These are phyloP conservation scores for Dactylellina cionopaga DNA, from an alignment of 2,329 filamentous ascomycete genomes.

Conservation along the genomic window DNA sequence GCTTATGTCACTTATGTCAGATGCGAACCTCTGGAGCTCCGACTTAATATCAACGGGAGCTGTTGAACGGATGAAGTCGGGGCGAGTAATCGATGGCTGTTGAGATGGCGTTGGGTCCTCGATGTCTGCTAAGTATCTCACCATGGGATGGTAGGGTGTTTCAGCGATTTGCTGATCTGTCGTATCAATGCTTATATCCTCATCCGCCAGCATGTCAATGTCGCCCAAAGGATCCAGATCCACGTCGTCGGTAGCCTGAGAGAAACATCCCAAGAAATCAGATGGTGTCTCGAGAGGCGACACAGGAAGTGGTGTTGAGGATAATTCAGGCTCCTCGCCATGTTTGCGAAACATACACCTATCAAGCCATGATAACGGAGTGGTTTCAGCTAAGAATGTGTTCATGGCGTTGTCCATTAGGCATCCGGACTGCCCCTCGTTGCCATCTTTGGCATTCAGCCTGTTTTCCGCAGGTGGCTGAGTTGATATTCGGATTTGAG, in stretches of 20 bases:
- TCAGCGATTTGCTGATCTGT: background rate
- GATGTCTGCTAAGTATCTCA: slow-evolving; percentile 31
- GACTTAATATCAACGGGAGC: slow-evolving; percentile 39
- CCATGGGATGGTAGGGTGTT: slow-evolving; percentile 21
- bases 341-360: background rate
- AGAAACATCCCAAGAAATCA: slow-evolving; percentile 18
- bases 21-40: slow-evolving; percentile 45
- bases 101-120: slow-evolving; percentile 16
- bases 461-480: background rate
- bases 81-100: slow-evolving; percentile 26
- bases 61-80: slow-evolving; percentile 43
- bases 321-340: slow-evolving; percentile 8
- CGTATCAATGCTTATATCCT: background rate
- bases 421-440: background rate
- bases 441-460: background rate
- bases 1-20: slow-evolving; percentile 40
- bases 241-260: background rate
- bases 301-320: slow-evolving; percentile 4
- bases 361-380: slow-evolving; percentile 14
- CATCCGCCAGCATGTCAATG: slow-evolving; percentile 14
- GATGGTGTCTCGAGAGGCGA: slow-evolving; percentile 32
- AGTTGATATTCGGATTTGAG: slow-evolving; percentile 1
- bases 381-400: background rate
- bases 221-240: slow-evolving; percentile 31
- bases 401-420: background rate